phyloP scores from a whole-genome alignment of 169 alveolate species.

The Cryptosporidium andersoni region DNA sequence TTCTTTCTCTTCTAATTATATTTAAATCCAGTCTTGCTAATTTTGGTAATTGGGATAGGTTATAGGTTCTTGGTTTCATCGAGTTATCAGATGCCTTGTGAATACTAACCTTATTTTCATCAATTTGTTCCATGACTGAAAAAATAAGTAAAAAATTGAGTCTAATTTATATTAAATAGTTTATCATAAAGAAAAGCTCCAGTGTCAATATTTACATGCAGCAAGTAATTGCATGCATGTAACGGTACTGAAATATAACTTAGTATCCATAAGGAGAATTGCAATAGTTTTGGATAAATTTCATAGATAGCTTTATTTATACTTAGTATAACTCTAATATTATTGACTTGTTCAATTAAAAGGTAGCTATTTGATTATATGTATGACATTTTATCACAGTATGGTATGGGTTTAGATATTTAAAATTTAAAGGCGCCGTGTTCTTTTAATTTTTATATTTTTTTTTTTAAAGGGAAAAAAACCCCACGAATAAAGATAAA shows the following conservation, averaged over 20 bases:
- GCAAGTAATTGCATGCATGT: neutral
- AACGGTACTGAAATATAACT: neutral
- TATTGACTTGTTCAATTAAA: conserved; percentile 1
- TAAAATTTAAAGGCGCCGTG: no score
- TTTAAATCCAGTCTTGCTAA: conserved; percentile 20
- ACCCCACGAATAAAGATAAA: no score
- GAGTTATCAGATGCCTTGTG: neutral
- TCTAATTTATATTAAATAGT: neutral
- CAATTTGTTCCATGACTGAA: neutral
- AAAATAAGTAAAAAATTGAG: no score
- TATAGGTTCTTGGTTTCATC: neutral
- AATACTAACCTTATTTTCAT: neutral
- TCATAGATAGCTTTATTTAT: no score
- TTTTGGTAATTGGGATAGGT: conserved; percentile 47
- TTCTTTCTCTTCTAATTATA: neutral
- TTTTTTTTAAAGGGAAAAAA: no score
- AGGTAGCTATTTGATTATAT: neutral
- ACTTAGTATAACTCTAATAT: no score
- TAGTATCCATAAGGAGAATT: no score
- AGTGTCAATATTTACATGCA: neutral
- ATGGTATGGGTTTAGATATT: neutral
- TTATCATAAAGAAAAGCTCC: neutral
- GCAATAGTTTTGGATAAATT: no score
- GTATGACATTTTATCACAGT: neutral
- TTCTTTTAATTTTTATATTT: no score